These are phyloP conservation scores for Lachancea kluyveri DNA, from an alignment of 805 yeast genomes.

Conservation along the genomic window DNA sequence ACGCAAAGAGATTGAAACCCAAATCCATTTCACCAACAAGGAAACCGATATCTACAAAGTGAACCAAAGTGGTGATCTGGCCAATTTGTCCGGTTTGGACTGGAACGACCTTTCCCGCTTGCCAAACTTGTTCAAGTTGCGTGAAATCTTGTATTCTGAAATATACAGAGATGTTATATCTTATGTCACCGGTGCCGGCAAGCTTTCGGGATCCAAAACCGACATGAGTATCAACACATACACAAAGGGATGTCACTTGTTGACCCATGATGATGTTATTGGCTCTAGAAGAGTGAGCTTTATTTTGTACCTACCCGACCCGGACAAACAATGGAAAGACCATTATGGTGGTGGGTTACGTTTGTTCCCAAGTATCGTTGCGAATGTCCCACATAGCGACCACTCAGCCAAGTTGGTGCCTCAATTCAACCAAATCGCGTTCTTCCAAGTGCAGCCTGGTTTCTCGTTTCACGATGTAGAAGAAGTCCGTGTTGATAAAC, in stretches of 20 bases:
- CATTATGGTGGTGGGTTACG: slow-evolving; percentile 92
- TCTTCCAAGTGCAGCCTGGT: slow-evolving; percentile 95
- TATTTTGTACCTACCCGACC: slow-evolving; percentile 88
- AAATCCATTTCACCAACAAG: slow-evolving; percentile 86
- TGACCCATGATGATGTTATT: slow-evolving; percentile 96
- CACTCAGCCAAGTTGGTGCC: slow-evolving; percentile 67
- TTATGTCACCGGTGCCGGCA: slow-evolving; percentile 78
- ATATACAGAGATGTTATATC: slow-evolving; percentile 76
- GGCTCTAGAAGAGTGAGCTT: slow-evolving; percentile 92
- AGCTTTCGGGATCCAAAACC: slow-evolving; percentile 81
- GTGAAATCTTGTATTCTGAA: slow-evolving; percentile 85
- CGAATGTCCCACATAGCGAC: slow-evolving; percentile 87
- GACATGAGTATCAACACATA: slow-evolving; percentile 92
- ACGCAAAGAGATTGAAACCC: slow-evolving; percentile 72
- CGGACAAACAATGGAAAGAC: slow-evolving; percentile 82
- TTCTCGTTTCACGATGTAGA: slow-evolving; percentile 96
- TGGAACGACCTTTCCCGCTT: slow-evolving; percentile 66
- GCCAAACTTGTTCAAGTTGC: slow-evolving; percentile 67
- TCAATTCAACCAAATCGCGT: slow-evolving; percentile 92
- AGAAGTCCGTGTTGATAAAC: slow-evolving; percentile 88
- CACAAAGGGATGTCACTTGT: slow-evolving; percentile 85
- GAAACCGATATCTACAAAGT: slow-evolving; percentile 97
- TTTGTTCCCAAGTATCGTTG: slow-evolving; percentile 76
- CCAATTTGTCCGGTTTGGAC: slow-evolving; percentile 82
- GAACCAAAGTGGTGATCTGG: slow-evolving; percentile 83